Evolutionary conservation across 2,329 filamentous ascomycete species (phyloP), one percentile per base, ranked within the genome.

Genomic region (Calonectria pseudoturangicola): DNA sequence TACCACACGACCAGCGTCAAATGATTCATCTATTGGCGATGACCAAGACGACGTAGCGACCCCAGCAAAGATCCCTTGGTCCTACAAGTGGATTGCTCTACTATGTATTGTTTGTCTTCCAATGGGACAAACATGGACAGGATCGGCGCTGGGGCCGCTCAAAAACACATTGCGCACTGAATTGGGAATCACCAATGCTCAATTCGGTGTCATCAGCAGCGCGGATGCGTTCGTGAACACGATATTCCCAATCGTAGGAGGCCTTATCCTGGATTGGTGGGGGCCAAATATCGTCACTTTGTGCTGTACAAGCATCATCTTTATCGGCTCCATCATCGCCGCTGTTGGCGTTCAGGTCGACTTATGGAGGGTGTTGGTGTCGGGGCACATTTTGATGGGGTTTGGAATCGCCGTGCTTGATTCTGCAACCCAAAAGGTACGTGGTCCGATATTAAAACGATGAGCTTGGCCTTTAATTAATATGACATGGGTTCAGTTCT

Each of bases 151-250:
- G 0, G 76, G 77, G n/a, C 77, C 77, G 18, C 67, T 79, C 27
- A 79, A 79, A 62, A 79, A 77, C 54, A 79, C 76, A 5, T 63
- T 79, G 0, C 77, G 77, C 13, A 66, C 75, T 8, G 77, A 79
- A 48, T 68, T 79, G 18, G 70, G 67, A 10, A 76, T 79, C 48
- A 79, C 62, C n/a, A 79, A 79, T 27, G 72, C 77, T 8, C 77
- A 79, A 50, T 79, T 79, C 54, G 78, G 76, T n/a, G 77, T 79
- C 27, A 77, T 79, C 28, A 69, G 66, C 70, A 79, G 75, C 54
- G 77, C 78, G 10, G 78, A 79, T 50, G 67, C 78, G 12, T 79
- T 79, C 33, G 75, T 79, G 54, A 79, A 79, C 69, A 73, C 77
- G 13, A 68, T 79, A n/a, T 78, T 79, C 28, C 76, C 77, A 16